phyloP scores from a whole-genome alignment of 2,329 filamentous ascomycete species.

The Cladophialophora carrionii region DNA sequence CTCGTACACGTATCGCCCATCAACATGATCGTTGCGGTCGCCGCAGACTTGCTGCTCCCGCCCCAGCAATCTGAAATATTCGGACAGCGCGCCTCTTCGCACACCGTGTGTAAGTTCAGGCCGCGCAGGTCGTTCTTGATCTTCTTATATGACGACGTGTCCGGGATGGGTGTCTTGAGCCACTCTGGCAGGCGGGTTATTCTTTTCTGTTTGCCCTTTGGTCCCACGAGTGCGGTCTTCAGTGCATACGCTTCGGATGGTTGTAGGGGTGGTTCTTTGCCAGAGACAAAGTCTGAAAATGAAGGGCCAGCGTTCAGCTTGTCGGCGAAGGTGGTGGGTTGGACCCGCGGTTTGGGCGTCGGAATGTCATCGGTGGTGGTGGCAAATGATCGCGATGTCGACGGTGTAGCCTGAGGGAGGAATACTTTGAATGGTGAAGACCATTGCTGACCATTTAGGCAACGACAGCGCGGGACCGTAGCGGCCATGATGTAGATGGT shows the following conservation, averaged over 20 bases:
- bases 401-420: conserved; percentile 19
- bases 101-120: conserved; percentile 89
- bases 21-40: conserved; percentile 97
- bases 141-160: conserved; percentile 83
- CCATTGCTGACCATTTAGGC: conserved; percentile 36
- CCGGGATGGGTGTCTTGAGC: conserved; percentile 94
- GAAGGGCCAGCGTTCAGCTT: conserved; percentile 67
- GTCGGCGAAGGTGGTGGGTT: conserved; percentile 62
- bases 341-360: conserved; percentile 45
- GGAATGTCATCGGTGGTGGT: conserved; percentile 49
- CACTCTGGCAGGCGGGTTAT: conserved; percentile 81
- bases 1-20: conserved; percentile 99
- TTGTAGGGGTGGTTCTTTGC: conserved; percentile 48
- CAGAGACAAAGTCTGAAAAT: conserved; percentile 65
- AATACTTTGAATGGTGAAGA: conserved; percentile 38
- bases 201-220: conserved; percentile 64
- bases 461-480: conserved; percentile 31
- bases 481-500: conserved; percentile 28
- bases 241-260: conserved; percentile 61
- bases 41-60: conserved; percentile 80
- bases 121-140: conserved; percentile 93
- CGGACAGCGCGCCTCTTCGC: conserved; percentile 94
- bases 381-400: conserved; percentile 46
- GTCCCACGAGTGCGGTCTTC: conserved; percentile 64
- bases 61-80: conserved; percentile 99